phyloP scores from a whole-genome alignment of 2,329 filamentous ascomycete species.

The Fusarium newnesense region DNA sequence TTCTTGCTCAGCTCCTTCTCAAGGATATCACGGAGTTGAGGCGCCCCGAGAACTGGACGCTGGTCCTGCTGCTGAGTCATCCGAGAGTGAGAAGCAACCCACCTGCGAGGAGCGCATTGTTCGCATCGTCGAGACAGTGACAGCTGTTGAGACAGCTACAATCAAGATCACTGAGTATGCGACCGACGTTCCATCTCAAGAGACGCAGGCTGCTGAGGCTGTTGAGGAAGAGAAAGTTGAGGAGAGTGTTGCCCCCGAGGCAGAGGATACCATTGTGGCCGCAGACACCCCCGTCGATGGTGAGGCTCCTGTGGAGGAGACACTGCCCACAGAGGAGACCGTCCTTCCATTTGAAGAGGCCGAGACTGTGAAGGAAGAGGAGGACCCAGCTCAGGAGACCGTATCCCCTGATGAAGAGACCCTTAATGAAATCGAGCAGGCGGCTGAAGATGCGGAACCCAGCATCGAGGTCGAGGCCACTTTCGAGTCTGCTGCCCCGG shows the following conservation, averaged over 20 bases:
- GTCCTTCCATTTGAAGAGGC: background rate
- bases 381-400: slow-evolving; percentile 7
- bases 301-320: slow-evolving; percentile 2
- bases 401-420: background rate
- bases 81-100: slow-evolving; percentile 38
- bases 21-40: background rate
- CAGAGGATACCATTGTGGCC: background rate
- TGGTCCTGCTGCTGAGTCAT: background rate
- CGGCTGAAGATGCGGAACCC: background rate
- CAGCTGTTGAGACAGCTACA: slow-evolving; percentile 48
- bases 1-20: slow-evolving; percentile 31
- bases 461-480: slow-evolving; percentile 1
- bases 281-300: background rate
- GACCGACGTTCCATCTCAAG: slow-evolving; percentile 38
- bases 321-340: background rate
- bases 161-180: slow-evolving; percentile 46
- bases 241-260: background rate
- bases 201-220: slow-evolving; percentile 18
- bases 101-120: slow-evolving; percentile 36
- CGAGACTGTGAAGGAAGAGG: slow-evolving; percentile 1
- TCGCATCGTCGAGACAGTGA: slow-evolving; percentile 47
- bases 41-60: background rate
- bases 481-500: background rate
- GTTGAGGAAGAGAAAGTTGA: slow-evolving; percentile 4
- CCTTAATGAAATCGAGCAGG: background rate